These are phyloP conservation scores for Blastocystis sp. DNA, from an alignment of 352 stramenopile genomes.

Conservation along the genomic window DNA sequence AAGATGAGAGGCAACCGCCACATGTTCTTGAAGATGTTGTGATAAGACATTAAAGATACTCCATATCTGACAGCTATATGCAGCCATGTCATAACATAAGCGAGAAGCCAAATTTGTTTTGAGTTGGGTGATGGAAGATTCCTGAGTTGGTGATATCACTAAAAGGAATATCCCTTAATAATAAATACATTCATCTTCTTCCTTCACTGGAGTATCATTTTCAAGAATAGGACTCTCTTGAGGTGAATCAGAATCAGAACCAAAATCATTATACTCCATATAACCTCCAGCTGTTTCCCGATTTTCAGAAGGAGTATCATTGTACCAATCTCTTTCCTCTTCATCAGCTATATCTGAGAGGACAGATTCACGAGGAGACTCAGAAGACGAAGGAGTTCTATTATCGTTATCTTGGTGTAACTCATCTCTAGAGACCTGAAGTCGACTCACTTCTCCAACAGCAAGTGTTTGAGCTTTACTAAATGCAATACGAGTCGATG, in stretches of 20 bases:
- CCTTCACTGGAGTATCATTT: neutral
- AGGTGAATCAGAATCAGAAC: neutral
- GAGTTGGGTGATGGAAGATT: neutral
- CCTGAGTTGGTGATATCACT: neutral
- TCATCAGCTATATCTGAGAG: neutral
- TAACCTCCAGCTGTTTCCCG: neutral
- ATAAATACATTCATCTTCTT: neutral
- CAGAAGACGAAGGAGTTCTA: neutral
- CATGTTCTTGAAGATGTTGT: neutral
- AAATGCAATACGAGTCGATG: conserved; percentile 25
- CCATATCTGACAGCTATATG: conserved; percentile 45
- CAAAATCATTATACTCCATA: neutral
- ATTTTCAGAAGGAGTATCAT: neutral
- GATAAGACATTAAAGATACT: neutral
- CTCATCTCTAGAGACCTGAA: neutral
- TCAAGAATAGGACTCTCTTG: neutral
- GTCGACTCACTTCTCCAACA: neutral
- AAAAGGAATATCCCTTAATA: neutral
- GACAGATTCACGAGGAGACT: neutral
- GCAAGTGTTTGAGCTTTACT: conserved; percentile 13
- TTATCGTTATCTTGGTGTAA: neutral
- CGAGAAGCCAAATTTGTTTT: conserved; percentile 31
- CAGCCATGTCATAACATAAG: conserved; percentile 37
- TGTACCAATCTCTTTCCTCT: neutral
- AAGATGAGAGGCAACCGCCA: neutral